Conservation (phyloP, 805 yeast species). For the Candida michaelii region DNA sequence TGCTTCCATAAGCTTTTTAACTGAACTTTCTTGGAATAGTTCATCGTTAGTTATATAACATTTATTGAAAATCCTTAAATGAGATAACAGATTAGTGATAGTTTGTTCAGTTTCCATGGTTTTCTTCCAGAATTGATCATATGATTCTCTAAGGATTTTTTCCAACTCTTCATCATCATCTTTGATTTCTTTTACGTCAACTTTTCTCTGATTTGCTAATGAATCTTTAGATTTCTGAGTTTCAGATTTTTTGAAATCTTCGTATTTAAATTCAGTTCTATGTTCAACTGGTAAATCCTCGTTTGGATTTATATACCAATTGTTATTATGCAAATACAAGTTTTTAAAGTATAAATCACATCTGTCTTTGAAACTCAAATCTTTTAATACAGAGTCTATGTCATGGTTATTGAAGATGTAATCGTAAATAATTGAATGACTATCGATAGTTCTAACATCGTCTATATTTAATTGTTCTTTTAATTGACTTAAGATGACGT, state of each 20-base stretch:
- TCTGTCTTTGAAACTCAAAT: constrained; percentile 29
- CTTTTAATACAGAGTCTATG: constrained; percentile 6
- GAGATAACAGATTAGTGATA: constrained; percentile 44
- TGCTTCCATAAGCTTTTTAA: constrained; percentile 7
- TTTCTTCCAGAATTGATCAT: constrained; percentile 22
- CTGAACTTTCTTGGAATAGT: constrained; percentile 10
- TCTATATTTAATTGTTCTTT: constrained; percentile 10
- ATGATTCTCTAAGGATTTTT: constrained; percentile 26
- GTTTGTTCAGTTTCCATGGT: constrained; percentile 31
- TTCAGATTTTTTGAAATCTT: constrained; percentile 24
- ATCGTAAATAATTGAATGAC: constrained; percentile 22
- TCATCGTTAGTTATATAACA: constrained; percentile 39
- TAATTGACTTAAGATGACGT: neutral
- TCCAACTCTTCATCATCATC: constrained; percentile 20
- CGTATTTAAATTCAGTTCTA: constrained; percentile 30
- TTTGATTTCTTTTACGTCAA: constrained; percentile 18
- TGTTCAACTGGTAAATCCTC: constrained; percentile 24
- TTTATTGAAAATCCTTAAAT: constrained; percentile 45
- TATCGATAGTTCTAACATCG: constrained; percentile 13
- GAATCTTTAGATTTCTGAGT: constrained; percentile 27
- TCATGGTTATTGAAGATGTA: constrained; percentile 11
- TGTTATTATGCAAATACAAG: constrained; percentile 35
- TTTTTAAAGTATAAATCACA: constrained; percentile 49
- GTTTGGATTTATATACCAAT: constrained; percentile 46
- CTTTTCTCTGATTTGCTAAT: constrained; percentile 19